A percentile compares a stretch with the other conserved stretches of the same genome.
phyloP scores from a whole-genome alignment of 192 early-diverging fungal species.

The Coemansia furcata region DNA sequence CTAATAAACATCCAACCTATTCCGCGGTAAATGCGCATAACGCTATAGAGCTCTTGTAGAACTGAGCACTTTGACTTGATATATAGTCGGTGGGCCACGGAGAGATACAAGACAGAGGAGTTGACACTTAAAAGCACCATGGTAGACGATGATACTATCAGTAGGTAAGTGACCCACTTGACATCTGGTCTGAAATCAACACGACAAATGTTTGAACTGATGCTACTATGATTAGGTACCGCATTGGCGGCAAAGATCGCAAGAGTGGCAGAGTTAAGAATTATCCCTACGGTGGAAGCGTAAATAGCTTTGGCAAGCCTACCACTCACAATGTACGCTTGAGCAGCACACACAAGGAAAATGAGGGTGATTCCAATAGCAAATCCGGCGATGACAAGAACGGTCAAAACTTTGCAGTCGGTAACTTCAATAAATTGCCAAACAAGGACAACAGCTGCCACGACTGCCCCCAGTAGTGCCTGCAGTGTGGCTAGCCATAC shows the following conservation, averaged over 20 bases:
- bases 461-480: neutral
- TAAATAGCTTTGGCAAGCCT: slow-evolving; percentile 31
- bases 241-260: neutral
- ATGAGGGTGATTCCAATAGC: neutral
- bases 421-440: neutral
- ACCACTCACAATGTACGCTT: slow-evolving; percentile 25
- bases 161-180: neutral
- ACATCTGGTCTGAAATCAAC: neutral
- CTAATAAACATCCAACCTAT: slow-evolving; percentile 18
- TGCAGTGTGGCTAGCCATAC: slow-evolving; percentile 3
- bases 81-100: neutral
- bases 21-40: slow-evolving; percentile 24
- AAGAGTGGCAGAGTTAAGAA: neutral
- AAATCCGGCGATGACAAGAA: neutral
- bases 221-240: neutral
- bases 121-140: neutral
- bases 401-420: slow-evolving; percentile 3
- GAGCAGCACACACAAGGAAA: slow-evolving; percentile 18
- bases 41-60: slow-evolving; percentile 9
- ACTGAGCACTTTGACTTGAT: neutral
- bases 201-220: neutral
- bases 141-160: neutral
- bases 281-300: neutral
- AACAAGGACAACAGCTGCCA: neutral
- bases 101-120: neutral